Percentiles rank a stretch among this genome's conserved stretches.
These are phyloP conservation scores for Candida andamanensis DNA, from an alignment of 805 yeast species.

Conservation along the genomic window DNA sequence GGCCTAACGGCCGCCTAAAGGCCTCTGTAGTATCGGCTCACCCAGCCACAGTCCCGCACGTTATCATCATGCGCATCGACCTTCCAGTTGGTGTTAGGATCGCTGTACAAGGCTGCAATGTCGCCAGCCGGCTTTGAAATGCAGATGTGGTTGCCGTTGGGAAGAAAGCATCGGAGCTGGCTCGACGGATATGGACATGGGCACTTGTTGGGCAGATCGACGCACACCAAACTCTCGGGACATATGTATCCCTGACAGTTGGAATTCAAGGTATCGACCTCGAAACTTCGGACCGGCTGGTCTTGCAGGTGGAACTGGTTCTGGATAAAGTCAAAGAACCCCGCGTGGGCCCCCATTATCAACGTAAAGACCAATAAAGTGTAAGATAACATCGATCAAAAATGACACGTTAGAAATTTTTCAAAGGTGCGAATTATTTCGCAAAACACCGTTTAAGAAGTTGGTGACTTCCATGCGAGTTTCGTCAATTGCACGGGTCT, in stretches of 20 bases:
- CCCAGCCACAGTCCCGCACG: constrained; percentile 82
- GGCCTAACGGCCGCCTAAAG: neutral
- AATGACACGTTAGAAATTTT: too few relatives aligned
- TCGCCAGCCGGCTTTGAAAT: constrained; percentile 69
- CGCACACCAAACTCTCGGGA: constrained; percentile 80
- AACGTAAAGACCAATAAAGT: neutral
- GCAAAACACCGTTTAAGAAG: constrained; percentile 1
- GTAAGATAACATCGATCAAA: too few relatives aligned
- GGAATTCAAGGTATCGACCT: constrained; percentile 30
- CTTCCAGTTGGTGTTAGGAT: constrained; percentile 42
- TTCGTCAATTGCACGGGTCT: constrained; percentile 70
- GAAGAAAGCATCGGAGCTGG: constrained; percentile 74
- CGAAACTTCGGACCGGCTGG: constrained; percentile 22
- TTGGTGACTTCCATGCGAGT: constrained; percentile 60
- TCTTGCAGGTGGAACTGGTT: constrained; percentile 16
- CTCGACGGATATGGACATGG: constrained; percentile 89
- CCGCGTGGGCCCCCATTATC: constrained; percentile 16
- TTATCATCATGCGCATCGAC: constrained; percentile 48
- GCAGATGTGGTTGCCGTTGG: constrained; percentile 69
- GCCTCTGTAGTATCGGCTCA: constrained; percentile 64
- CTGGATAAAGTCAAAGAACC: constrained; percentile 32
- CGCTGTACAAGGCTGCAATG: constrained; percentile 25
- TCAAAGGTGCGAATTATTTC: too few relatives aligned
- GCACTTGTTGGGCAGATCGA: constrained; percentile 60
- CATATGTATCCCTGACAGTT: constrained; percentile 70